These are phyloP conservation scores for Solanum pimpinellifolium DNA, from an alignment of 257 asterid species.

Conservation along the genomic window DNA sequence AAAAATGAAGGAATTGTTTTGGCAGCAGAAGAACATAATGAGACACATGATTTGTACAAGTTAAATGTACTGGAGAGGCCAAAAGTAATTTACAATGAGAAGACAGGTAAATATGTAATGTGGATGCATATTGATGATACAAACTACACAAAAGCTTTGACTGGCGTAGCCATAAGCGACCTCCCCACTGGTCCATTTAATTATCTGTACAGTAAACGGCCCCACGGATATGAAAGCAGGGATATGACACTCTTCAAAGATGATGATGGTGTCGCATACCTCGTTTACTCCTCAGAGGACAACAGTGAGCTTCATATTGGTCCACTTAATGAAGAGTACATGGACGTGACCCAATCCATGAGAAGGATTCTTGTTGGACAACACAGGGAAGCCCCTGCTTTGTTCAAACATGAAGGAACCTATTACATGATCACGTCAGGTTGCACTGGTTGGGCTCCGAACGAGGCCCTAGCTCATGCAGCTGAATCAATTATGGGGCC, in stretches of 20 bases:
- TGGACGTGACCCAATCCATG: conserved; percentile 36
- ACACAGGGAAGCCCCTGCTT: conserved; percentile 92
- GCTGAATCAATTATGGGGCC: conserved; percentile 89
- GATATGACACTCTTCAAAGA: conserved; percentile 97
- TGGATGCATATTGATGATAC: conserved; percentile 96
- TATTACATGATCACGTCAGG: conserved; percentile 98
- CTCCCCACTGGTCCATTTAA: conserved; percentile 72
- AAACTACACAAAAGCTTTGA: conserved; percentile 88
- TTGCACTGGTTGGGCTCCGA: conserved; percentile 97
- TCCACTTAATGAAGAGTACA: conserved; percentile 52
- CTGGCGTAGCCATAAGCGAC: conserved; percentile 64
- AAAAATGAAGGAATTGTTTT: conserved; percentile 88
- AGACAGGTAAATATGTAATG: conserved; percentile 65
- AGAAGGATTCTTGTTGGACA: conserved; percentile 69
- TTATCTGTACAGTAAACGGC: conserved; percentile 70
- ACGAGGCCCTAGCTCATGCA: conserved; percentile 84
- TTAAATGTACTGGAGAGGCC: conserved; percentile 91
- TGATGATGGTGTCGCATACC: conserved; percentile 62
- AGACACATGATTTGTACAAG: conserved; percentile 77
- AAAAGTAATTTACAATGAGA: conserved; percentile 78
- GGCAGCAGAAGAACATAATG: conserved; percentile 54
- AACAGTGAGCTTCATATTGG: conserved; percentile 85
- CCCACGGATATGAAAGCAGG: conserved; percentile 88
- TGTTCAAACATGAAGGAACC: conserved; percentile 68
- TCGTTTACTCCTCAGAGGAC: conserved; percentile 79